A percentile compares a stretch with the other conserved stretches of the same genome.
Conservation (phyloP, 2,329 filamentous ascomycete genomes). For the Periconia macrospinosa region DNA sequence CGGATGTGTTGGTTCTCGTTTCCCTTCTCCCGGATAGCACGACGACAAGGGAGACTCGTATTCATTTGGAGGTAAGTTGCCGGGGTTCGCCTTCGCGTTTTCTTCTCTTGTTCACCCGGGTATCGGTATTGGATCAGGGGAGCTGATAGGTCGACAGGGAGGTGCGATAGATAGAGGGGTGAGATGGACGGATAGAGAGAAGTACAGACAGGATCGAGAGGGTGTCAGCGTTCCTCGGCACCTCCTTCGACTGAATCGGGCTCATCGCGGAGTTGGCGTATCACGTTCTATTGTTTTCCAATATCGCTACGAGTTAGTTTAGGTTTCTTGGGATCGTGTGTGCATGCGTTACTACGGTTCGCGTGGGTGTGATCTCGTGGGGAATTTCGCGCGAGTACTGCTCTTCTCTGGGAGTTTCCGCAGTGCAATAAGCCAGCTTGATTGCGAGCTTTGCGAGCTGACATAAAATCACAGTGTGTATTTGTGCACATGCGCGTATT, state of each 20-base stretch:
- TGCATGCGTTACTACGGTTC: too few relatives aligned
- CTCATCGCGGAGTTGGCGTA: slow-evolving; percentile 49
- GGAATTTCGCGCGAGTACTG: slow-evolving; percentile 10
- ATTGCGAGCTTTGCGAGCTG: too few relatives aligned
- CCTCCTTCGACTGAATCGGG: slow-evolving; percentile 35
- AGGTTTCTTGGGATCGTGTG: slow-evolving; percentile 46
- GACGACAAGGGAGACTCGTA: too few relatives aligned
- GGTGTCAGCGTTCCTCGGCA: slow-evolving; percentile 24
- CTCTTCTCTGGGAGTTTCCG: neutral
- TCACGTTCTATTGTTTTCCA: slow-evolving; percentile 46
- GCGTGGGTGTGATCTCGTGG: neutral
- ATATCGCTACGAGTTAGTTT: slow-evolving; percentile 55
- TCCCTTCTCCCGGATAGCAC: too few relatives aligned
- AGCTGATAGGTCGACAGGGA: neutral
- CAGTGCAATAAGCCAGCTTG: too few relatives aligned
- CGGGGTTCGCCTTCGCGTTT: neutral
- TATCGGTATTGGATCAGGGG: neutral
- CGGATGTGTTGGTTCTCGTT: too few relatives aligned
- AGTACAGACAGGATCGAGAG: neutral
- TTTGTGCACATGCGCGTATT: neutral
- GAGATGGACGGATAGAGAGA: neutral
- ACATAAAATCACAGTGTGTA: neutral
- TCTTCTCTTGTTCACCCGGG: neutral
- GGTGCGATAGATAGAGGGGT: neutral
- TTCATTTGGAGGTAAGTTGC: too few relatives aligned